Percentiles rank a stretch among this genome's conserved stretches.
Conservation (phyloP, 1,284 basidiomycete genomes). For the Ceratobasidium sp. region DNA sequence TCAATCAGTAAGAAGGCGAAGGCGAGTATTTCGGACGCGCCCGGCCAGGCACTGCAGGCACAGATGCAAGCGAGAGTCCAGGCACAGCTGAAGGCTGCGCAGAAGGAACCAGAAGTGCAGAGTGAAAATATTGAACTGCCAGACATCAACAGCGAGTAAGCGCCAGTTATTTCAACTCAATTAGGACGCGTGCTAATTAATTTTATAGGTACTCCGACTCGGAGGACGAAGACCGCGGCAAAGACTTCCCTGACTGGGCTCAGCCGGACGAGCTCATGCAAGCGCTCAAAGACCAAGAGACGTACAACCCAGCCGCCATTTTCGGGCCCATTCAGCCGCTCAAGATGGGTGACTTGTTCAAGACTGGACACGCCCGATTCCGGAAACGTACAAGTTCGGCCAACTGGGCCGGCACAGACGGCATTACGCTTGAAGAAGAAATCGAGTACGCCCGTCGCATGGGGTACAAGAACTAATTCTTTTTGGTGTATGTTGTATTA, state of each 20-base stretch:
- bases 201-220: conserved; percentile 79
- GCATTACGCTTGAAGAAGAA: conserved; percentile 81
- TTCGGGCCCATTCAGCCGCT: conserved; percentile 62
- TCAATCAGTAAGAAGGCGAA: conserved; percentile 32
- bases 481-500: conserved; percentile 19
- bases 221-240: conserved; percentile 81
- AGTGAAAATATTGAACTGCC: conserved; percentile 89
- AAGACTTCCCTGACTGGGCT: conserved; percentile 83
- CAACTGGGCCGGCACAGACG: conserved; percentile 89
- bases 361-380: conserved; percentile 69
- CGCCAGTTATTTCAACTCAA: conserved; percentile 24
- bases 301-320: conserved; percentile 88
- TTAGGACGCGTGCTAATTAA: neutral
- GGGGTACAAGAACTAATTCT: conserved; percentile 67
- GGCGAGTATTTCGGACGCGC: conserved; percentile 47
- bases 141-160: conserved; percentile 85
- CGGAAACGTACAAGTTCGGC: conserved; percentile 88
- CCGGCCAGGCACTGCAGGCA: conserved; percentile 65
- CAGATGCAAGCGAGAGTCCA: conserved; percentile 51
- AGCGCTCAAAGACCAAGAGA: conserved; percentile 79
- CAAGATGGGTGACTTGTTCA: conserved; percentile 58
- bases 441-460: conserved; percentile 85
- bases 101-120: conserved; percentile 55
- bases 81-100: conserved; percentile 56
- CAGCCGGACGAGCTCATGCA: conserved; percentile 84